Evolutionary conservation across 2,329 filamentous ascomycete genomes (phyloP), one percentile per base, ranked within the genome.

Genomic region (Graphilbum sp.): DNA sequence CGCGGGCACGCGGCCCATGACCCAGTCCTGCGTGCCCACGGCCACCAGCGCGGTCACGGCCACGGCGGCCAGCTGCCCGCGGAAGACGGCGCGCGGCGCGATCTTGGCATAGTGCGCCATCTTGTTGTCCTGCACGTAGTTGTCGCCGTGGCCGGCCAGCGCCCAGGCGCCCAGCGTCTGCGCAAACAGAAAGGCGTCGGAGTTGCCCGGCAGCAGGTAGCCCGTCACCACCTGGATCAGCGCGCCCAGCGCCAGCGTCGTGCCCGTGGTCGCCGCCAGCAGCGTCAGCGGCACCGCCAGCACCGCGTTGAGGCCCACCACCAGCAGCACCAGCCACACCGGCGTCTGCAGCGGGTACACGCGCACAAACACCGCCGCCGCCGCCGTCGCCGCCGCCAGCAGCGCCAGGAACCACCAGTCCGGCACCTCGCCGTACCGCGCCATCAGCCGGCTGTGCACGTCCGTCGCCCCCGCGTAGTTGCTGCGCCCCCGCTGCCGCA

Each of bases 361-460:
- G 16, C 45, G 40, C n/a, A 54, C 42, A 34, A 59, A 58, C 17
- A 57, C 49, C 18, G 60, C 42, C 0, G 49, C 49, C 2, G 53
- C 46, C 12, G 48, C 44, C 12, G 53, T 35, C 11, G 50, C 47
- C 5, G 37, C 42, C 6, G 52, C 41, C 4, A 63, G 51, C 32
- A 64, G 60, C 25, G 55, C 24, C 6, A 63, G 45, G 46, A 62
- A 64, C 64, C 61, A 67, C 63, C 63, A 67, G 40, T 66, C 63
- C 0, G 64, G 63, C 1, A 66, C 61, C 34, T 66, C 64, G 0
- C 52, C 49, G 42, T 66, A 67, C 2, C 49, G 52, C 5, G 52
- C 45, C 62, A 67, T 66, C 2, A 62, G 48, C 0, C 58, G 50
- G 3, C 50, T 61, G 30, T 66, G 60, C 1, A 61, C 46, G 42